phyloP scores from a whole-genome alignment of 2,329 filamentous ascomycete species.

The Talaromyces sp. region DNA sequence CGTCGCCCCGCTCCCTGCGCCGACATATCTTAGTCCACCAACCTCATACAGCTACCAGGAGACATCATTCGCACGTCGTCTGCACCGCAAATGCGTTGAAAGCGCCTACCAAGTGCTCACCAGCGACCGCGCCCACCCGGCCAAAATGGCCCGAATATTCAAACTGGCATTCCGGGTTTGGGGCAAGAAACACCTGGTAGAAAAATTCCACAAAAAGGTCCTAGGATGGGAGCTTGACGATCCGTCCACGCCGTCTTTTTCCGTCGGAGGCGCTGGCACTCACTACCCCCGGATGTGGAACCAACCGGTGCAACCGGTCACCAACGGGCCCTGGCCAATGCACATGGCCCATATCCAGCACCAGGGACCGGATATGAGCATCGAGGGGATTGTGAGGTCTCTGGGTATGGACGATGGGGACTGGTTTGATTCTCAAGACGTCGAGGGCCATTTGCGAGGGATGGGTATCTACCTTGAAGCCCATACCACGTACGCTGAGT shows the following conservation, averaged over 20 bases:
- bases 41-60: constrained; percentile 10
- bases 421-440: constrained; percentile 18
- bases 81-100: constrained; percentile 6
- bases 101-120: background rate
- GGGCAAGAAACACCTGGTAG: constrained; percentile 1
- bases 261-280: constrained; percentile 3
- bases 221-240: background rate
- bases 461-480: constrained; percentile 6
- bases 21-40: background rate
- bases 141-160: constrained; percentile 5
- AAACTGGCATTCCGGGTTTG: constrained; percentile 5
- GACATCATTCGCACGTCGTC: constrained; percentile 7
- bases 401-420: constrained; percentile 11
- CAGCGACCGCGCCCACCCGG: background rate
- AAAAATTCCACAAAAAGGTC: background rate
- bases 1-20: background rate
- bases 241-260: background rate
- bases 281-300: background rate
- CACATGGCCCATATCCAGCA: constrained; percentile 4
- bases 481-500: background rate
- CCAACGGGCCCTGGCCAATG: constrained; percentile 2
- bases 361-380: background rate
- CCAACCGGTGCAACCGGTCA: background rate
- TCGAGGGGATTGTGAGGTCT: background rate
- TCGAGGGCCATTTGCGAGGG: constrained; percentile 14